These are phyloP conservation scores for Penicilliopsis zonata DNA, from an alignment of 495 filamentous ascomycete genomes.

Conservation along the genomic window DNA sequence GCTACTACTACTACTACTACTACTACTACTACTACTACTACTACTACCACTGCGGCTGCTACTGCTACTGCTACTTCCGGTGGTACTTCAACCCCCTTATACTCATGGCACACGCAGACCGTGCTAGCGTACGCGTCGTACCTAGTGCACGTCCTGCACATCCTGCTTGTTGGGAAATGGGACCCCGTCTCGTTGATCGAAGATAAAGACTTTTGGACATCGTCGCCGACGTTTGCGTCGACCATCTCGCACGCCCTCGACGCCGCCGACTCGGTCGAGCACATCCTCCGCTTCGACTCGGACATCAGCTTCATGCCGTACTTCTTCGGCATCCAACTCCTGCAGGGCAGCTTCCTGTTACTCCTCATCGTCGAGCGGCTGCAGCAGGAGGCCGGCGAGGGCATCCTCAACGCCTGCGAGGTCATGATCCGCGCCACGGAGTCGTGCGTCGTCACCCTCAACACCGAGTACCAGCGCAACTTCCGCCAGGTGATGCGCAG, in stretches of 20 bases:
- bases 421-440: constrained; percentile 79
- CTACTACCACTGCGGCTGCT: constrained; percentile 6
- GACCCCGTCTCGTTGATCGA: constrained; percentile 77
- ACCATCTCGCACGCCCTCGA: constrained; percentile 71
- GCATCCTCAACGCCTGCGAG: constrained; percentile 73
- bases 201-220: constrained; percentile 83
- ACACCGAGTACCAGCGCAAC: constrained; percentile 78
- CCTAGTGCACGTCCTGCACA: constrained; percentile 74
- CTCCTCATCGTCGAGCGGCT: constrained; percentile 74
- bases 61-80: background rate
- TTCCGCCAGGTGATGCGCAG: constrained; percentile 78
- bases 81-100: constrained; percentile 28
- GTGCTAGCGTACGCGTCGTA: constrained; percentile 87
- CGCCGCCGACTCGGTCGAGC: constrained; percentile 68
- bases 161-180: constrained; percentile 77
- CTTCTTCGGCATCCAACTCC: constrained; percentile 77
- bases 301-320: constrained; percentile 84
- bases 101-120: constrained; percentile 66
- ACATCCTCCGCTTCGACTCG: constrained; percentile 75
- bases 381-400: constrained; percentile 66
- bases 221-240: constrained; percentile 67
- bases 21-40: background rate
- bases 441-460: constrained; percentile 73
- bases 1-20: background rate
- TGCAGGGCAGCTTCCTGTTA: constrained; percentile 73